phyloP scores from a whole-genome alignment of 495 filamentous ascomycete species.

The Aspergillus affinis region DNA sequence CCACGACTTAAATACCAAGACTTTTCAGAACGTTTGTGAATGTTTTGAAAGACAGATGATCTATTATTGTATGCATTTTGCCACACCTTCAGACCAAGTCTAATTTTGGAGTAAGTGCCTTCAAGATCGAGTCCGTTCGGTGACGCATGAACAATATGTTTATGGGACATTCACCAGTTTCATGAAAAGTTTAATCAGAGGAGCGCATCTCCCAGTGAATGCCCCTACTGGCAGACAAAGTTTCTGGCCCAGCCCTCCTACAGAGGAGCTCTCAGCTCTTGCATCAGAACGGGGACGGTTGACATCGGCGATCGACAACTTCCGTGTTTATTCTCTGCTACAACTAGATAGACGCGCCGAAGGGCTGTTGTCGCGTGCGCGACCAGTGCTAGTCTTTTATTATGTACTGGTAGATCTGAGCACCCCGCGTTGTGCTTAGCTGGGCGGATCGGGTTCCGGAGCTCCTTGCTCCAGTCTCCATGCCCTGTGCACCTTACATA shows the following conservation, averaged over 20 bases:
- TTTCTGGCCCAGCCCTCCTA: not conserved
- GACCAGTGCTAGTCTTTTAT: not conserved
- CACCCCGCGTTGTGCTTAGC: constrained; percentile 7
- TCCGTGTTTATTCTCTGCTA: not conserved
- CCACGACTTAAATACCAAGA: not conserved
- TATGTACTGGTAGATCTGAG: not conserved
- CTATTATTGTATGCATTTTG: not conserved
- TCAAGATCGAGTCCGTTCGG: not conserved
- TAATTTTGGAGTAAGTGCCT: not conserved
- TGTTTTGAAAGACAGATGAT: not conserved
- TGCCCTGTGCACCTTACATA: constrained; percentile 41
- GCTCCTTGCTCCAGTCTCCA: constrained; percentile 40
- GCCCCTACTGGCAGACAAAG: not conserved
- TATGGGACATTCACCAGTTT: not conserved
- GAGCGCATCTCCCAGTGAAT: not conserved
- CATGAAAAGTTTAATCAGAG: not conserved
- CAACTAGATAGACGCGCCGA: not conserved
- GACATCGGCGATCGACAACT: not conserved
- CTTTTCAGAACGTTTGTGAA: not conserved
- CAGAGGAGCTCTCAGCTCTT: not conserved
- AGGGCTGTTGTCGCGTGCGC: not conserved
- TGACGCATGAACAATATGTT: not conserved
- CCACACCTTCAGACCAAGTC: not conserved
- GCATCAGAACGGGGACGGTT: not conserved
- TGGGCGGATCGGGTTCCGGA: constrained; percentile 24